These are phyloP conservation scores for Chionographis japonica DNA, from an alignment of 106 monocot genomes.

Conservation along the genomic window DNA sequence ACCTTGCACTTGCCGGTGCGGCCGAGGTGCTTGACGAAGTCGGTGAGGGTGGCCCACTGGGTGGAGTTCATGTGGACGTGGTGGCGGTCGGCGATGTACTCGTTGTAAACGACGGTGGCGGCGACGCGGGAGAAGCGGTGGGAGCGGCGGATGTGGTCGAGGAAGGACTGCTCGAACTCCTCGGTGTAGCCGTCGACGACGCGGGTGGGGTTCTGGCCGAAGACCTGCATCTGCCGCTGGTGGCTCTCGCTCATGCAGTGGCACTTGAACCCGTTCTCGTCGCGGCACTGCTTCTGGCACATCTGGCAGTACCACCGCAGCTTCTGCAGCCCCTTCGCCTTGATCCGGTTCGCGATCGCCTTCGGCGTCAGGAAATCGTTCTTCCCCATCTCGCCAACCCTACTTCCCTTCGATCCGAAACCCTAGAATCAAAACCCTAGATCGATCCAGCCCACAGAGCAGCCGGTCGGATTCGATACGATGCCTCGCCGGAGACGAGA, in stretches of 20 bases:
- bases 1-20: slow-evolving; percentile 83
- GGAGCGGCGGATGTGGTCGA: slow-evolving; percentile 73
- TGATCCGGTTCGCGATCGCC: slow-evolving; percentile 96
- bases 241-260: slow-evolving; percentile 95
- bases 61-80: slow-evolving; percentile 99
- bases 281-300: slow-evolving; percentile 99
- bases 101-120: slow-evolving; percentile 97
- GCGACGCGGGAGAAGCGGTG: slow-evolving; percentile 89
- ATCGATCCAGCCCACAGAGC: too few species aligned
- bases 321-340: slow-evolving; percentile 96
- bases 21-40: slow-evolving; percentile 90
- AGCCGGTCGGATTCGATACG: too few species aligned
- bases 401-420: too few species aligned
- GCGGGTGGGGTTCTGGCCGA: slow-evolving; percentile 80
- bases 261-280: slow-evolving; percentile 99
- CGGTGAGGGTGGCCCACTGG: slow-evolving; percentile 89
- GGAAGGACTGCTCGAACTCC: slow-evolving; percentile 71
- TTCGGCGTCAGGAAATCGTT: slow-evolving; percentile 97
- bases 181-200: slow-evolving; percentile 78
- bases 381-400: slow-evolving; percentile 61
- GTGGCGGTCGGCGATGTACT: slow-evolving; percentile 85
- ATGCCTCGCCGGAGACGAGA: too few species aligned
- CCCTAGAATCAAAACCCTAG: too few species aligned
- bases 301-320: slow-evolving; percentile 99
- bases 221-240: slow-evolving; percentile 99